These are phyloP conservation scores for Artemisia argyi DNA, from an alignment of 129 eudicot genomes.

Conservation along the genomic window DNA sequence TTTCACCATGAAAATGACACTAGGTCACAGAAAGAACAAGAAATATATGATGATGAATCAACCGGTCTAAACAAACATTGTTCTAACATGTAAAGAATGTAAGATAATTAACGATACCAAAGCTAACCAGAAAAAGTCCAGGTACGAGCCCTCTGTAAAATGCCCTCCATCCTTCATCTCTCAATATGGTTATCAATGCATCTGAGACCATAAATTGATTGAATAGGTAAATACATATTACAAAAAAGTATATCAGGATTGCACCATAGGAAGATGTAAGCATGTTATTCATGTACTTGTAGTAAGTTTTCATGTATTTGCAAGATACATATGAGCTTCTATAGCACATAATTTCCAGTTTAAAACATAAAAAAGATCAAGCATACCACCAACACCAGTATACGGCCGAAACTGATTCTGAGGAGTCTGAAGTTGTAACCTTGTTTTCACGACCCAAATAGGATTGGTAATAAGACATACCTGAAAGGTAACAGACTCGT, in stretches of 20 bases:
- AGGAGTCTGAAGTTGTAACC: slow-evolving; percentile 99
- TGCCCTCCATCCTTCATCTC: slow-evolving; percentile 97
- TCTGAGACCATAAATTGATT: slow-evolving; percentile 40
- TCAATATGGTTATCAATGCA: slow-evolving; percentile 89
- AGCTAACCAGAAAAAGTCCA: slow-evolving; percentile 92
- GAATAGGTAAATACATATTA: too few species aligned
- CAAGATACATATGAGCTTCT: neutral
- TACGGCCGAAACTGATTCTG: slow-evolving; percentile 64
- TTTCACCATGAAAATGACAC: neutral
- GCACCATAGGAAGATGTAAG: too few species aligned
- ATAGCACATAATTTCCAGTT: slow-evolving; percentile 8
- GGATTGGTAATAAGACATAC: slow-evolving; percentile 95
- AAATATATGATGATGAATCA: neutral
- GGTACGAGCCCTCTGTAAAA: slow-evolving; percentile 92
- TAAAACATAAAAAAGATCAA: slow-evolving; percentile 18
- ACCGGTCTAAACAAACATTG: neutral
- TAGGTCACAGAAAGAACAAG: slow-evolving; percentile 1
- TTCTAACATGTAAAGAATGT: slow-evolving; percentile 3
- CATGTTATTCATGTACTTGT: too few species aligned
- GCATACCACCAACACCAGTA: slow-evolving; percentile 84
- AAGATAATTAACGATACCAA: slow-evolving; percentile 30
- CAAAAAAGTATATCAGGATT: too few species aligned
- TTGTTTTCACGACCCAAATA: slow-evolving; percentile 97
- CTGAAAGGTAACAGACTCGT: slow-evolving; percentile 39
- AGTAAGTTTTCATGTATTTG: too few species aligned